Evolutionary conservation across 2,329 filamentous ascomycete genomes (phyloP).

Genomic region (Anthostomella pinea): DNA sequence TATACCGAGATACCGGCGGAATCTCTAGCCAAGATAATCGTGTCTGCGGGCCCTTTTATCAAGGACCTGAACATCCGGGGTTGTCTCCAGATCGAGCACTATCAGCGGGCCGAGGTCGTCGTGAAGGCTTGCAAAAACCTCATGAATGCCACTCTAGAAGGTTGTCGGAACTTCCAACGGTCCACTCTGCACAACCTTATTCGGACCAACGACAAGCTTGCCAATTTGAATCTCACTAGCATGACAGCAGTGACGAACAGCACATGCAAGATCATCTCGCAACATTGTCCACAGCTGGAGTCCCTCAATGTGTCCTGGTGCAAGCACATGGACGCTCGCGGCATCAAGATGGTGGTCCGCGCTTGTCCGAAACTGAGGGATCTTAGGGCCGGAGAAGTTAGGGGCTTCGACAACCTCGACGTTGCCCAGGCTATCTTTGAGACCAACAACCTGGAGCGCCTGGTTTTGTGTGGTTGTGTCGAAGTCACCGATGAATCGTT

Average conservation of each 20-base stretch:
- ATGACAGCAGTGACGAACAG: constrained; percentile 76
- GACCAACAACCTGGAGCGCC: constrained; percentile 76
- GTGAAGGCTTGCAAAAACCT: constrained; percentile 85
- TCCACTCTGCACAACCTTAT: constrained; percentile 76
- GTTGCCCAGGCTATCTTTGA: constrained; percentile 74
- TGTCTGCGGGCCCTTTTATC: constrained; percentile 82
- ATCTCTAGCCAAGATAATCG: constrained; percentile 80
- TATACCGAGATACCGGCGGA: constrained; percentile 84
- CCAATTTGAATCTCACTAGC: constrained; percentile 84
- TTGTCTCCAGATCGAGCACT: constrained; percentile 83
- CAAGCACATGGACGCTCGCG: constrained; percentile 74
- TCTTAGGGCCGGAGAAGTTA: constrained; percentile 76
- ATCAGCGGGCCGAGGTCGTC: constrained; percentile 72
- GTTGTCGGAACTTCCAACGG: constrained; percentile 78
- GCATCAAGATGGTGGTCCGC: constrained; percentile 69
- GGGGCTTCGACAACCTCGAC: constrained; percentile 71
- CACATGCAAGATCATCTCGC: constrained; percentile 81
- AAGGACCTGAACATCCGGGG: constrained; percentile 87
- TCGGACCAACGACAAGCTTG: constrained; percentile 68
- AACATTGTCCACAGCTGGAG: constrained; percentile 78
- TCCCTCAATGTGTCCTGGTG: constrained; percentile 92
- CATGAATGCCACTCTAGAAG: constrained; percentile 83
- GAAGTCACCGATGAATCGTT: constrained; percentile 76
- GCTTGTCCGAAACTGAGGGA: constrained; percentile 73
- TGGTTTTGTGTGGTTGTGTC: constrained; percentile 76